Evolutionary conservation across 805 yeast genomes (phyloP).

Genomic region (Kregervanrija pseudodelftensis): DNA sequence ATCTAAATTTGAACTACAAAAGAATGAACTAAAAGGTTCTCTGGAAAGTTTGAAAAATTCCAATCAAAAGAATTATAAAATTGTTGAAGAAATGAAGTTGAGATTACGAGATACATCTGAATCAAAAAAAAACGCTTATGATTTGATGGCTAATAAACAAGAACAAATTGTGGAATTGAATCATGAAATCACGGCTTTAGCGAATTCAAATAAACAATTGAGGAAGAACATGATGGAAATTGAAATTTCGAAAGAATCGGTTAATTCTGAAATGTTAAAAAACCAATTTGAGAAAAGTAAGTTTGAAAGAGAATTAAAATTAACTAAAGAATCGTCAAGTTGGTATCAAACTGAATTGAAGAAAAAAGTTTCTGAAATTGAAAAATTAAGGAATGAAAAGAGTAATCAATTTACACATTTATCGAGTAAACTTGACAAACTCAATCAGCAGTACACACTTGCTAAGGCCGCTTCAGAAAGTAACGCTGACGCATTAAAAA

Average conservation of each 20-base stretch:
- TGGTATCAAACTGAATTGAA: constrained; percentile 32
- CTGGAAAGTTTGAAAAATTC: background rate
- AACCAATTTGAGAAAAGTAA: constrained; percentile 21
- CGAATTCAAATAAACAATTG: constrained; percentile 34
- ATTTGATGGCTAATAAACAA: constrained; percentile 31
- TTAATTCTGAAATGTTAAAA: constrained; percentile 19
- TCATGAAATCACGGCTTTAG: constrained; percentile 36
- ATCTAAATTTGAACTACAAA: constrained; percentile 14
- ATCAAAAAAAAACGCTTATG: constrained; percentile 27
- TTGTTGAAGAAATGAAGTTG: constrained; percentile 7
- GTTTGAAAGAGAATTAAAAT: constrained; percentile 23
- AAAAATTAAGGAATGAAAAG: constrained; percentile 21
- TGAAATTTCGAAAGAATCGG: constrained; percentile 26
- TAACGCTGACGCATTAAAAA: constrained; percentile 29
- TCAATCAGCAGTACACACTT: constrained; percentile 26
- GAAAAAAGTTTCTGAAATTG: constrained; percentile 21
- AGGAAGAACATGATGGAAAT: constrained; percentile 34
- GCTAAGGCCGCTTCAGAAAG: constrained; percentile 24
- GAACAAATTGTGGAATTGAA: constrained; percentile 27
- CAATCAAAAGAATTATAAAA: constrained; percentile 5
- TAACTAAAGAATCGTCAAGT: constrained; percentile 24
- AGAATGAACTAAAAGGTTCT: constrained; percentile 11
- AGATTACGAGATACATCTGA: constrained; percentile 15
- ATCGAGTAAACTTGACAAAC: constrained; percentile 29
- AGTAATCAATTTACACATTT: constrained; percentile 26